A percentile compares a stretch with the other conserved stretches of the same genome.
Conservation (phyloP, 805 yeast species). For the Cephaloascus albidus region DNA sequence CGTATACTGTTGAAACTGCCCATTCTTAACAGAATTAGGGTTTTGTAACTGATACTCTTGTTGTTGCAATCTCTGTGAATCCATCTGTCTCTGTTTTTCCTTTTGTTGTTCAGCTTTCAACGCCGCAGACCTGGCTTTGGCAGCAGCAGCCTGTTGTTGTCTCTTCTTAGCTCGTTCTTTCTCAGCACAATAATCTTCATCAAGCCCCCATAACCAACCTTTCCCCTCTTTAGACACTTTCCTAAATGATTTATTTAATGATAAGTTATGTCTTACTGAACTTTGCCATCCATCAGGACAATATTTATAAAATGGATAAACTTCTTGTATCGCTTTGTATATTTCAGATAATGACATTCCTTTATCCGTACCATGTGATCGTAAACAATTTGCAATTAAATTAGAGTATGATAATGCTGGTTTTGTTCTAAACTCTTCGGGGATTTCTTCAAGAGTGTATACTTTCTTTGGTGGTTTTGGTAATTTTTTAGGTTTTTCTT, state of each 20-base stretch:
- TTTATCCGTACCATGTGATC: constrained; percentile 52
- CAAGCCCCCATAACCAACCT: constrained; percentile 93
- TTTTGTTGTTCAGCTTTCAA: constrained; percentile 40
- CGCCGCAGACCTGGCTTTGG: constrained; percentile 48
- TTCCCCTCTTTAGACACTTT: constrained; percentile 81
- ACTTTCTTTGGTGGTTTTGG: constrained; percentile 50
- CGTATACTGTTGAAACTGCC: constrained; percentile 3
- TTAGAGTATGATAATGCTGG: constrained; percentile 78
- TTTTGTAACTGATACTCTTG: constrained; percentile 13
- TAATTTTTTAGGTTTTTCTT: constrained; percentile 31
- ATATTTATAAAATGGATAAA: constrained; percentile 85
- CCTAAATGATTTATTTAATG: constrained; percentile 76
- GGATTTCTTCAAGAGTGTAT: constrained; percentile 77
- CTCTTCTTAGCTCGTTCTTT: constrained; percentile 67
- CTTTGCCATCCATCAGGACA: constrained; percentile 99
- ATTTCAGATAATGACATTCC: constrained; percentile 84
- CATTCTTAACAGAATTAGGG: constrained; percentile 6
- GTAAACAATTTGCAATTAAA: constrained; percentile 70
- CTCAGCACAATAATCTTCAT: constrained; percentile 76
- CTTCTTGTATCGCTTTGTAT: constrained; percentile 74
- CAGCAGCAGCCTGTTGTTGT: constrained; percentile 56
- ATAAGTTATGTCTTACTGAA: constrained; percentile 82
- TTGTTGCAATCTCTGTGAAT: constrained; percentile 14
- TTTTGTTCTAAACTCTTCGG: constrained; percentile 75
- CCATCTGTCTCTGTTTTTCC: constrained; percentile 28